Base-by-base conservation (phyloP, 2,329 filamentous ascomycete genomes). In the Penicillium sp. region DNA sequence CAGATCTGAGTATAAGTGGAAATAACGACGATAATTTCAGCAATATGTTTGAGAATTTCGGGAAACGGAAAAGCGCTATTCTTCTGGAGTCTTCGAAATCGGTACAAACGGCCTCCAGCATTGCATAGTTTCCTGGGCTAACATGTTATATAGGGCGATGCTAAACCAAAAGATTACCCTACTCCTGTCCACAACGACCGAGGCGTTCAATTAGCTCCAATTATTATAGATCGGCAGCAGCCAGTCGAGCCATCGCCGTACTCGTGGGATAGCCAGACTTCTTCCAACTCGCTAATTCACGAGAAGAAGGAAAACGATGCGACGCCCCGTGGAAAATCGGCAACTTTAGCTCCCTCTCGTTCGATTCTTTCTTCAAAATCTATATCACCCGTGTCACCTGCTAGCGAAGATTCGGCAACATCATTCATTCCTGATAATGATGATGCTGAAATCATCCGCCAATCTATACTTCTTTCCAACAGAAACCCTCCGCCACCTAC, bases 221-320 rank as follows among this genome's bases (percentile, higher is more conserved):
- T 81, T 56, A 73, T 71, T 49, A 75, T 76, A 52, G 71, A 79
- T 61, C 70, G 70, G 55, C 72, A 73, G 30, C 67, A 72, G 53
- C 66, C 74, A 28, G 68, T 79, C 18, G 77, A 80, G 53, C 68
- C 75, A 18, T 78, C 79, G 16, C 77, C 79, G 53, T 77, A 77
- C 61, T 82, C 80, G 26, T 81, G 77, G 77, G 76, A 75, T 53
- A 82, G 79, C 63, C 77, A 75, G 52, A 74, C 76, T 51, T 81
- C 80, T 2, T 72, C 71, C 53, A 79, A 83, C 52, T 76, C 76
- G 33, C 68, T 82, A 47, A 78, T 83, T 58, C 63, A 65, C 66
- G 50, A 66, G 40, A 63, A 70, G 40, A 69, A 73, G 59, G 63
- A 65, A 47, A 66, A 73, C 60, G 48, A 68, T 62, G 14, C 30